phyloP scores from a whole-genome alignment of 805 yeast genomes.

The Lipomyces starkeyi region DNA sequence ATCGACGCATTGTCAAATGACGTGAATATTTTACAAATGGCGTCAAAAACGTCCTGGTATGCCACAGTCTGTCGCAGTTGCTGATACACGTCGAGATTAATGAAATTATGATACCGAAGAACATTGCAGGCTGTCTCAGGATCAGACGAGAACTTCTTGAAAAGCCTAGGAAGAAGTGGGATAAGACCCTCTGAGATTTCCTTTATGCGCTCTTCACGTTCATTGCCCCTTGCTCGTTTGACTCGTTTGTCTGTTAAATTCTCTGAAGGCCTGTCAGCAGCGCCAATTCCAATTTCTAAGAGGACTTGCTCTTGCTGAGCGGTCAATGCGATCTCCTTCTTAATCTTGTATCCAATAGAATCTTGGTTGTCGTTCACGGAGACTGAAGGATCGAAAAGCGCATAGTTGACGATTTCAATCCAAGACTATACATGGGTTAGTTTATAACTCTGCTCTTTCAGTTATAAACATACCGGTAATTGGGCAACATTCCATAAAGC shows the following conservation, averaged over 20 bases:
- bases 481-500: conserved; percentile 26
- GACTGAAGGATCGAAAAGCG: conserved; percentile 27
- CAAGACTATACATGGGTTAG: conserved; percentile 10
- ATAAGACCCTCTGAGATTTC: conserved; percentile 31
- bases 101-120: conserved; percentile 36
- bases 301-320: conserved; percentile 25
- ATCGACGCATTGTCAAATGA: conserved; percentile 18
- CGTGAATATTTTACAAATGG: conserved; percentile 17
- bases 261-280: conserved; percentile 12
- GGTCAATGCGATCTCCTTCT: conserved; percentile 17
- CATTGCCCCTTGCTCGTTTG: conserved; percentile 8
- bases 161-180: conserved; percentile 36
- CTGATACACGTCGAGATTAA: conserved; percentile 38
- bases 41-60: conserved; percentile 41
- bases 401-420: conserved; percentile 24
- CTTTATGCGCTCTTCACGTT: conserved; percentile 11
- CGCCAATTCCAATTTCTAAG: conserved; percentile 30
- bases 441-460: neutral
- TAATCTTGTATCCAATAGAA: conserved; percentile 14
- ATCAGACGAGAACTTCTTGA: conserved; percentile 40
- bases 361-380: conserved; percentile 13
- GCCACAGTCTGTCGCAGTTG: conserved; percentile 35
- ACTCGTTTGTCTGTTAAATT: conserved; percentile 3
- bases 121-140: conserved; percentile 38
- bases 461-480: conserved; percentile 16